These are phyloP conservation scores for Echeveria elegans DNA, from an alignment of 164 flowering plant species.

Conservation along the genomic window DNA sequence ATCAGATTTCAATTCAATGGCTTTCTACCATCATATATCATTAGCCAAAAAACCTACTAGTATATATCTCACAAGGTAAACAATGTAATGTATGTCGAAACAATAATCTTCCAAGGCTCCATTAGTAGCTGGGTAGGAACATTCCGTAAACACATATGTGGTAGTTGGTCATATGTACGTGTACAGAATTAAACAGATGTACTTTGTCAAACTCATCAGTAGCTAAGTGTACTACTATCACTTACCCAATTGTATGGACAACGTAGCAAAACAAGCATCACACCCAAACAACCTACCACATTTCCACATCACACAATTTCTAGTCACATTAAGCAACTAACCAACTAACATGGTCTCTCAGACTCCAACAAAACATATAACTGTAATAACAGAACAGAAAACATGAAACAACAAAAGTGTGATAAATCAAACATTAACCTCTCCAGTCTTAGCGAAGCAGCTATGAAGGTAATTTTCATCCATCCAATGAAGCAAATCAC, in stretches of 20 bases:
- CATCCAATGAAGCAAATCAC: constrained; percentile 10
- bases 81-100: no score
- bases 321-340: background rate
- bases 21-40: no score
- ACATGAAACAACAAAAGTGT: background rate
- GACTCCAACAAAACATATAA: background rate
- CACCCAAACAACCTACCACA: background rate
- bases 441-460: constrained; percentile 10
- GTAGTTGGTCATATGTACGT: no score
- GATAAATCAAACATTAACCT: background rate
- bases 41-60: no score
- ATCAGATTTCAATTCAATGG: no score
- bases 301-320: background rate
- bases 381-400: background rate
- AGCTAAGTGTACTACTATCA: no score
- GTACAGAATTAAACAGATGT: no score
- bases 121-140: no score
- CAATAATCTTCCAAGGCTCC: no score
- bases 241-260: background rate
- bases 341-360: background rate
- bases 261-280: background rate
- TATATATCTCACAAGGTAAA: no score
- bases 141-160: no score
- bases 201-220: background rate
- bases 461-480: constrained; percentile 7